Conservation (phyloP, 495 filamentous ascomycete species). For the Chaetomium tenue region DNA sequence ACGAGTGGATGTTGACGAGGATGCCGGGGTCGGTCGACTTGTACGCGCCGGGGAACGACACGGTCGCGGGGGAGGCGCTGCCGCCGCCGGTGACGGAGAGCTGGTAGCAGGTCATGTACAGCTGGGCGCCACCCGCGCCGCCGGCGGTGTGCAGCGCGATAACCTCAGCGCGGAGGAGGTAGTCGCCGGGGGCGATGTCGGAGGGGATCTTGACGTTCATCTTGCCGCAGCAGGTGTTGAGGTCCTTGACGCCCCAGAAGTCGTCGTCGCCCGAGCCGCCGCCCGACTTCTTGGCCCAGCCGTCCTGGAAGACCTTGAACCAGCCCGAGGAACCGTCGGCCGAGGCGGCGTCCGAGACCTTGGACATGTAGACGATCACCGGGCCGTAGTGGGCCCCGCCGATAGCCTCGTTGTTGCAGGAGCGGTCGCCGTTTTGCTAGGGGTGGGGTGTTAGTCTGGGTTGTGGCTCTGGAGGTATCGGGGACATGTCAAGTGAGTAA, state of each 20-base stretch:
- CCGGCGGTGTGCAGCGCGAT: slow-evolving; percentile 52
- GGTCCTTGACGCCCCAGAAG: slow-evolving; percentile 52
- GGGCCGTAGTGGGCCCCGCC: slow-evolving; percentile 51
- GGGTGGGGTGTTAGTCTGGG: slow-evolving; percentile 32
- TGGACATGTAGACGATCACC: slow-evolving; percentile 54
- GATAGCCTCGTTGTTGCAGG: slow-evolving; percentile 48
- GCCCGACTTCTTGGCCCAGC: slow-evolving; percentile 42
- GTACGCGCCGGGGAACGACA: slow-evolving; percentile 51
- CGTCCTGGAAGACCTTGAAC: slow-evolving; percentile 55
- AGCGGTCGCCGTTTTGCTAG: slow-evolving; percentile 45
- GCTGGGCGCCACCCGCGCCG: slow-evolving; percentile 44
- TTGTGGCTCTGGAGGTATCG: background rate
- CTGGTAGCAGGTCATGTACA: slow-evolving; percentile 56
- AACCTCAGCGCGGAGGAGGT: slow-evolving; percentile 53
- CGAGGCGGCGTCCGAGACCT: slow-evolving; percentile 49
- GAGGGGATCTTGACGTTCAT: slow-evolving; percentile 50
- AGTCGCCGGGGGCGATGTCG: slow-evolving; percentile 51
- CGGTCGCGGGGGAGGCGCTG: slow-evolving; percentile 39
- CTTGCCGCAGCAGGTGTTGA: slow-evolving; percentile 54
- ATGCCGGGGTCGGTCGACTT: slow-evolving; percentile 50
- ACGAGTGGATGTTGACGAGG: slow-evolving; percentile 49
- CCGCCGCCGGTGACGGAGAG: slow-evolving; percentile 40
- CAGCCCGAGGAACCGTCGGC: slow-evolving; percentile 47
- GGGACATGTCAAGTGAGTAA: slow-evolving; percentile 7
- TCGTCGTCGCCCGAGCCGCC: slow-evolving; percentile 44